Conservation (phyloP, 768 basidiomycete genomes). For the Gelatoporia subvermispora region DNA sequence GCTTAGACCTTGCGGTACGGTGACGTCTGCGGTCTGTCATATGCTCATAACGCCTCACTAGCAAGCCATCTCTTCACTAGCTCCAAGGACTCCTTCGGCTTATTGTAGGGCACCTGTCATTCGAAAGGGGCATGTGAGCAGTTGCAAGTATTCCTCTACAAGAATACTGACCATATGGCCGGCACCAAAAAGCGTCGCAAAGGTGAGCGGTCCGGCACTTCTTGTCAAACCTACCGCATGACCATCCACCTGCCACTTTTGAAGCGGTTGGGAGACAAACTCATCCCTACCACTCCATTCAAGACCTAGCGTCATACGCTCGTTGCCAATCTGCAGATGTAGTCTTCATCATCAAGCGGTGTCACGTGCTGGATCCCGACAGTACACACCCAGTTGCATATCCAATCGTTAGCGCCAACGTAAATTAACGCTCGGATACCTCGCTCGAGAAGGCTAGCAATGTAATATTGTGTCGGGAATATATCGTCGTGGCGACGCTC, state of each 20-base stretch:
- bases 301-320: constrained; percentile 48
- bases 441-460: constrained; percentile 47
- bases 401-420: constrained; percentile 48
- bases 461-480: constrained; percentile 30
- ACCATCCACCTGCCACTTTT: constrained; percentile 51
- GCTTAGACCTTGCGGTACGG: too few relatives aligned
- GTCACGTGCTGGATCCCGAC: background rate
- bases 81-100: constrained; percentile 46
- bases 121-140: background rate
- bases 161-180: constrained; percentile 61
- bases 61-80: constrained; percentile 46
- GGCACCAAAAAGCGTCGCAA: constrained; percentile 53
- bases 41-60: constrained; percentile 4
- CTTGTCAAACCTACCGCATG: constrained; percentile 48
- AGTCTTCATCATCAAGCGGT: too few relatives aligned
- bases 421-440: constrained; percentile 45
- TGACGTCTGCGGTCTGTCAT: too few relatives aligned
- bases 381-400: constrained; percentile 52
- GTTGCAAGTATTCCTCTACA: too few relatives aligned
- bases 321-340: constrained; percentile 54
- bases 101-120: constrained; percentile 52
- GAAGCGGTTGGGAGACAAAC: constrained; percentile 38
- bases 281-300: constrained; percentile 53
- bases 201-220: constrained; percentile 51
- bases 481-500: constrained; percentile 32